Evolutionary conservation across 164 flowering plant genomes (phyloP).

Genomic region (Cinnamomum micranthum): DNA sequence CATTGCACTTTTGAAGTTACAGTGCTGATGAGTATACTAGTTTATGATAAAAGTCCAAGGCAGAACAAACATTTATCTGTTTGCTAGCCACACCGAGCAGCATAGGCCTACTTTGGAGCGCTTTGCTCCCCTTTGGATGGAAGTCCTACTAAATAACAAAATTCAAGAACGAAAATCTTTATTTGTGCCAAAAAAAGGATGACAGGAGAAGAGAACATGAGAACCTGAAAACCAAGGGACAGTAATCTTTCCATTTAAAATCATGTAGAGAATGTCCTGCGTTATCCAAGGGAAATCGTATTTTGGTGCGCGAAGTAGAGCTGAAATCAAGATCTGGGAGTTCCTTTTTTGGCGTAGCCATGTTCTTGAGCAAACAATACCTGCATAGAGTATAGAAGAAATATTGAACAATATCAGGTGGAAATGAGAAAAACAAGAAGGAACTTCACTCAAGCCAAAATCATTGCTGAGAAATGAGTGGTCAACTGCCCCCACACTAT

Average conservation of each 20-base stretch:
- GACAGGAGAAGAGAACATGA: neutral
- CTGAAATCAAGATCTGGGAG: slow-evolving; percentile 25
- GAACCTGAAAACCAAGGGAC: slow-evolving; percentile 44
- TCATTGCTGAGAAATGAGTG: too few relatives aligned
- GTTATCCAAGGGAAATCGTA: slow-evolving; percentile 22
- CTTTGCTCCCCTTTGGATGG: too few relatives aligned
- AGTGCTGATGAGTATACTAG: too few relatives aligned
- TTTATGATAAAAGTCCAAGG: too few relatives aligned
- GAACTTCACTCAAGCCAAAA: neutral
- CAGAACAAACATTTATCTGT: too few relatives aligned
- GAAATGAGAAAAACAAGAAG: neutral
- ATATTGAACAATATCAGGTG: neutral
- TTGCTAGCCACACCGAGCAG: too few relatives aligned
- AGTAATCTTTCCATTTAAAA: slow-evolving; percentile 43
- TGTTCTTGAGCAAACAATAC: slow-evolving; percentile 17
- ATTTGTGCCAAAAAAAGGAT: neutral
- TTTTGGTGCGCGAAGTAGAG: slow-evolving; percentile 16
- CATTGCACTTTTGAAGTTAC: too few relatives aligned
- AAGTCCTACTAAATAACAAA: too few relatives aligned
- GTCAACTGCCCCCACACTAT: too few relatives aligned
- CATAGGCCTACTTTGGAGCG: too few relatives aligned
- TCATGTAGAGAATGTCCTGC: slow-evolving; percentile 15
- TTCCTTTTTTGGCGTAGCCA: slow-evolving; percentile 24
- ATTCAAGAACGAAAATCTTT: too few relatives aligned
- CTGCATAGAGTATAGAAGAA: neutral